These are phyloP conservation scores for Turritis glabra DNA, from an alignment of 345 rosid genomes.

Conservation along the genomic window DNA sequence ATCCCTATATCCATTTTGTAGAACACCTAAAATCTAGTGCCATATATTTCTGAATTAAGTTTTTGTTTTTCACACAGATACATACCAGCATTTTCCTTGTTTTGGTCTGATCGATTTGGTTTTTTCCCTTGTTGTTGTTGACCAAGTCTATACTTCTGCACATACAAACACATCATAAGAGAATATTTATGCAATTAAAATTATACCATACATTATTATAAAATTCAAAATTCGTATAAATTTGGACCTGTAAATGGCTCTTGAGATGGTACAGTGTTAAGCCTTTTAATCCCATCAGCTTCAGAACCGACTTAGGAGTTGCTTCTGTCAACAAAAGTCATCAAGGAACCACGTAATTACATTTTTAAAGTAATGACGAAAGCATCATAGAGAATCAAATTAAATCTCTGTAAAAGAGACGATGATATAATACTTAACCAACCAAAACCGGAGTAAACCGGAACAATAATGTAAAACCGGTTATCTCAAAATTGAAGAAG, in stretches of 20 bases:
- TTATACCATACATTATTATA: background rate
- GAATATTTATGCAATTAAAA: background rate
- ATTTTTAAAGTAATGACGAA: too few species aligned
- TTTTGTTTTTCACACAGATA: too few species aligned
- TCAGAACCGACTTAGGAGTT: slow-evolving; percentile 85
- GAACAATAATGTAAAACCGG: slow-evolving; percentile 11
- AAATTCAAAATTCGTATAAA: background rate
- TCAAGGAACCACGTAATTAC: background rate
- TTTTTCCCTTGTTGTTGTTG: slow-evolving; percentile 71
- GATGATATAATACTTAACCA: background rate
- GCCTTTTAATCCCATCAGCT: slow-evolving; percentile 90
- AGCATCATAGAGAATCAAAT: background rate
- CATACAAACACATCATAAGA: background rate
- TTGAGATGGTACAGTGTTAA: slow-evolving; percentile 89
- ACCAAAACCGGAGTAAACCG: slow-evolving; percentile 21
- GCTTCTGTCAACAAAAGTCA: slow-evolving; percentile 54
- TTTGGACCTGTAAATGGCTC: slow-evolving; percentile 85
- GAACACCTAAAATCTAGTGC: background rate
- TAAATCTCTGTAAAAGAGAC: background rate
- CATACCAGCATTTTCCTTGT: slow-evolving; percentile 52
- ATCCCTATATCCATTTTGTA: background rate
- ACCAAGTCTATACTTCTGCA: slow-evolving; percentile 85
- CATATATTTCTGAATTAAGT: too few species aligned
- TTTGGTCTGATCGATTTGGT: slow-evolving; percentile 46
- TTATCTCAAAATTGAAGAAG: background rate